Base-by-base conservation (phyloP, 352 stramenopile genomes). In the Pythium dissotocum region DNA sequence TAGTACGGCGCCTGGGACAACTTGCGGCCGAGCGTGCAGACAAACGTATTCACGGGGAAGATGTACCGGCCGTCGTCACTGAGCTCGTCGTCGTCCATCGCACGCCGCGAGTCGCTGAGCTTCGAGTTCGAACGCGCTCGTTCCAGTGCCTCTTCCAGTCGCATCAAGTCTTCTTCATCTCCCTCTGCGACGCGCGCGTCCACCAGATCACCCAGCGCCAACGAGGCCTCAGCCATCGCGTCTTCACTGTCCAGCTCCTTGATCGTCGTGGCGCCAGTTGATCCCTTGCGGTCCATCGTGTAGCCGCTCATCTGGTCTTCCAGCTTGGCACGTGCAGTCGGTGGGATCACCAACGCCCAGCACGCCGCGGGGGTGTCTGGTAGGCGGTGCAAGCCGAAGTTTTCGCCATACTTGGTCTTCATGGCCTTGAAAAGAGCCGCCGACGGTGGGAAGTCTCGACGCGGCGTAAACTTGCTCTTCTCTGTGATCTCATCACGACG, bases 21-120 rank as follows among this genome's bases (percentile, higher is more conserved):
- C 61, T 95, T 95, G 42, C 86, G 78, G 6, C 87, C 85, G 36
- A 95, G 71, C 4, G 86, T 95, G 72, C 87, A 95, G 44, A 93
- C 86, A 58, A 95, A 95, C 4, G 87, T 93, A 46, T 93, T 92
- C 7, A 95, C 85, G 2, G 87, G 87, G 64, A 93, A 93, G 33
- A 78, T 74, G 70, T 92, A 91, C 10, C 75, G 73, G 6, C 67
- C 76, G 4, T 89, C 82, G 18, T 84, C 80, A 6, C 59, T 65
- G 14, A 60, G 49, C 1, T 73, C 70, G 36, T 87, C 76, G 40
- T 82, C 74, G 21, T 24, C 21, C 10, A 68, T 69, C 4, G 48
- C 63, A 30, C 55, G 49, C 51, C 65, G 72, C 4, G 40, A 49
- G 36, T 76, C 65, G 28, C 76, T 80, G 33, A 24, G 21, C 21